phyloP scores from a whole-genome alignment of 2,329 filamentous ascomycete genomes.

The Arthrobotrys megalospora region DNA sequence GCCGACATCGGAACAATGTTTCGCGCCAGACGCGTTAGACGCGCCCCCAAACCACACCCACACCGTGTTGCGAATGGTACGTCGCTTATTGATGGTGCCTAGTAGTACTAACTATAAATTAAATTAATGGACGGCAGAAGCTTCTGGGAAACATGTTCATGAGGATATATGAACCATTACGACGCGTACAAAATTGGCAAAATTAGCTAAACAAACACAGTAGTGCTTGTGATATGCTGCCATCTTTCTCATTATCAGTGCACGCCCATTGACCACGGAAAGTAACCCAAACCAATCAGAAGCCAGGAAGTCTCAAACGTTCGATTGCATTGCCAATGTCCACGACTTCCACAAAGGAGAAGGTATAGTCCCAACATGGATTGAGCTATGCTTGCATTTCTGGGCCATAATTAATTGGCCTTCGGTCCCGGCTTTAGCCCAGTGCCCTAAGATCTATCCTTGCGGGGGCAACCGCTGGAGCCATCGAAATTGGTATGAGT shows the following conservation, averaged over 20 bases:
- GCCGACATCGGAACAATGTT: conserved; percentile 6
- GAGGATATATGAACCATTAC: too few species aligned
- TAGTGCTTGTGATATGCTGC: too few species aligned
- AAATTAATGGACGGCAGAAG: too few species aligned
- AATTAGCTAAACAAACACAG: too few species aligned
- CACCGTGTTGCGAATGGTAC: not conserved
- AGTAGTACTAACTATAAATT: too few species aligned
- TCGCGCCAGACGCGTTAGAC: not conserved
- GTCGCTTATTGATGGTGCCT: too few species aligned
- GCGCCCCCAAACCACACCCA: not conserved
- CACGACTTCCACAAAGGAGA: not conserved
- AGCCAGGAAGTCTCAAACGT: not conserved
- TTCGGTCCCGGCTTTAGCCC: conserved; percentile 28
- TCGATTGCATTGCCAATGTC: not conserved
- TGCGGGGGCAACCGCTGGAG: conserved; percentile 82
- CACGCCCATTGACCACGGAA: too few species aligned
- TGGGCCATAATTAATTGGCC: not conserved
- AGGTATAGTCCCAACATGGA: conserved; percentile 2
- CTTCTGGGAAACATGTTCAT: too few species aligned
- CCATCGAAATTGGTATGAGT: conserved; percentile 86
- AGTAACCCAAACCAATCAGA: too few species aligned
- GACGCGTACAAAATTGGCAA: too few species aligned
- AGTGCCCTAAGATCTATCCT: conserved; percentile 53
- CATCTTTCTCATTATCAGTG: too few species aligned
- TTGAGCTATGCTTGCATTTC: not conserved